phyloP scores from a whole-genome alignment of 345 rosid genomes.

The Fremontodendron californicum region DNA sequence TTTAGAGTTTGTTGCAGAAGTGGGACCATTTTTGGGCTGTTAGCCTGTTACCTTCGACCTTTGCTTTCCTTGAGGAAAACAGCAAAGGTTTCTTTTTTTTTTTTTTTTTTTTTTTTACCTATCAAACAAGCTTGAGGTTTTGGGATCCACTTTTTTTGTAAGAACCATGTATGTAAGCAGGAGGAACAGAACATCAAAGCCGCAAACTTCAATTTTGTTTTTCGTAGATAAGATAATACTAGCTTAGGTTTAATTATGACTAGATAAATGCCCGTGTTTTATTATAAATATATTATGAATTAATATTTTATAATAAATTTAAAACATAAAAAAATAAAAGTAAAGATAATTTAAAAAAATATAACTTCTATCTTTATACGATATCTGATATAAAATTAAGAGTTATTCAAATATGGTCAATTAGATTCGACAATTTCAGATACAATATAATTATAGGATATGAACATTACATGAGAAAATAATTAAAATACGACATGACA shows the following conservation, averaged over 20 bases:
- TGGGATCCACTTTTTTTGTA: neutral
- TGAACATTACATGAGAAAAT: no score
- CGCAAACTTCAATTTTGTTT: neutral
- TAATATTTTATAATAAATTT: no score
- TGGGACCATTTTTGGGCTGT: neutral
- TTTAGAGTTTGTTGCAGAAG: constrained; percentile 12
- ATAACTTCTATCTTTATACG: no score
- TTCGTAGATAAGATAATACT: neutral
- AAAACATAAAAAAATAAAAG: no score
- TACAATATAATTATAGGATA: no score
- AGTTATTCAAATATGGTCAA: no score
- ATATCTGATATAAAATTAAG: no score
- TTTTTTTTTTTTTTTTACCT: neutral
- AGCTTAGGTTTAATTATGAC: neutral
- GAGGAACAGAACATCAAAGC: neutral
- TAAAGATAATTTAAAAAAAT: no score
- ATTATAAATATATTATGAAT: no score
- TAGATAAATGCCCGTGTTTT: no score
- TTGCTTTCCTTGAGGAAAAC: constrained; percentile 14
- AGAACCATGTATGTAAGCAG: neutral
- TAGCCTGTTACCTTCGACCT: neutral
- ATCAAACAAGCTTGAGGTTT: neutral
- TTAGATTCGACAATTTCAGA: no score
- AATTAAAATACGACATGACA: no score
- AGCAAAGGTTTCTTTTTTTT: neutral